Base-by-base conservation (phyloP, 1,139 yeast genomes). In the Geotrichum candidum region DNA sequence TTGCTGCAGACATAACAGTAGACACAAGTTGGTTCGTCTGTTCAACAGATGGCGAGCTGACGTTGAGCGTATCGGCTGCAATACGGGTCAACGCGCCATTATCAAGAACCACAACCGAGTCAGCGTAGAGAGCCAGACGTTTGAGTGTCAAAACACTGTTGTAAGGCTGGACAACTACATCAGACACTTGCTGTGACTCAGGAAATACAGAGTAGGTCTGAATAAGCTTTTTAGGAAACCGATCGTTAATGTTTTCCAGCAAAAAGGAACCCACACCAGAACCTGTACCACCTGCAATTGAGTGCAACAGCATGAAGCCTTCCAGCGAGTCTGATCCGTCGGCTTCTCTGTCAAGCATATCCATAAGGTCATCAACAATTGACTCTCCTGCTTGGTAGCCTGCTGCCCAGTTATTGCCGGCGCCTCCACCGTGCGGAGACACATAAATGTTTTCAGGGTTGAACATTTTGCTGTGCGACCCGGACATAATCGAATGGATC, bases 271-370 rank as follows among this genome's bases (percentile, higher is more conserved):
- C 99, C 54, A 91, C 84, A 7, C 99, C 99, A 0, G 97, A 88
- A 0, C 99, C 99, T 0, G 99, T 94, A 48, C 99, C 99, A 31
- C 99, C 99, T 0, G 97, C 98, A n/a, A 95, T 96, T 18, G 97
- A 90, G 73, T 94, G 99, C 62, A 92, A 76, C 66, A 94, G 77
- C 77, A 91, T 96, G 73, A 95, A 94, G 6, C 96, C 96, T 65
- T 91, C 94, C 61, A 92, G 77, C 63, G 89, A 87, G 65, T 94
- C 99, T 69, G 97, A 88, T 51, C 90, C 88, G 71, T 94, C 99
- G 53, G 92, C 82, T 69, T 94, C 98, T 64, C 96, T 80, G 71
- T 92, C 97, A 55, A 94, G 82, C 82, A 92, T 84, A 70, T 90
- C 94, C 65, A 90, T 70, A 55, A 94, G 77, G 27, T 84, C 86